phyloP scores from a whole-genome alignment of 106 monocot genomes.

The Dendrobium huoshanense region DNA sequence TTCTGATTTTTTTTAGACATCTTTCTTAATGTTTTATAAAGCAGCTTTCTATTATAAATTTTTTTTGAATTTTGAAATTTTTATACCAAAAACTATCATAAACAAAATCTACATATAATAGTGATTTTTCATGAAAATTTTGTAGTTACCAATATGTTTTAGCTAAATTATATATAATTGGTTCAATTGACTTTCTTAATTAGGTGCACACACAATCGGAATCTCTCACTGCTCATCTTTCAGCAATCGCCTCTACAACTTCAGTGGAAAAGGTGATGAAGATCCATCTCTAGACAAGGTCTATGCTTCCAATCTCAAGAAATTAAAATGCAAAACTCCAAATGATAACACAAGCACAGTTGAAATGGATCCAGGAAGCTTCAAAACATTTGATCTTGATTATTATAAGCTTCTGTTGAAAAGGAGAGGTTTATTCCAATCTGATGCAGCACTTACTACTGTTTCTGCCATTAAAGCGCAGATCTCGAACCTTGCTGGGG shows the following conservation, averaged over 20 bases:
- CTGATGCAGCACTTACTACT: slow-evolving; percentile 65
- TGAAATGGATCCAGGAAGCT: slow-evolving; percentile 89
- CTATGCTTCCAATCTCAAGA: slow-evolving; percentile 54
- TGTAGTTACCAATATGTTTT: too few species aligned
- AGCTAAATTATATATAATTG: too few species aligned
- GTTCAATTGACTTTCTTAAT: not conserved
- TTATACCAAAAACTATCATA: too few species aligned
- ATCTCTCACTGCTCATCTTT: slow-evolving; percentile 50
- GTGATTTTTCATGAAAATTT: too few species aligned
- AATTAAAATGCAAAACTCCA: slow-evolving; percentile 41
- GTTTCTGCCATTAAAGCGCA: slow-evolving; percentile 24
- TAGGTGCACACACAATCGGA: slow-evolving; percentile 66
- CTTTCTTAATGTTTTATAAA: too few species aligned
- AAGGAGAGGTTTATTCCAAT: slow-evolving; percentile 67
- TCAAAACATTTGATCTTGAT: slow-evolving; percentile 64
- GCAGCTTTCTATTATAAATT: too few species aligned
- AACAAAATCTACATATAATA: too few species aligned
- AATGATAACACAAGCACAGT: slow-evolving; percentile 39
- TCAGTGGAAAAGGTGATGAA: slow-evolving; percentile 62
- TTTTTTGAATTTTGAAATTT: too few species aligned
- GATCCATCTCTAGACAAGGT: slow-evolving; percentile 48
- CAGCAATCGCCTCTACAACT: slow-evolving; percentile 66
- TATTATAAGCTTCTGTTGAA: slow-evolving; percentile 70
- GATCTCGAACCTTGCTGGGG: slow-evolving; percentile 14
- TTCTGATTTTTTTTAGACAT: too few species aligned